phyloP scores from a whole-genome alignment of 371 early-diverging fungal species.

The Amoeboaphelidium occidentale region DNA sequence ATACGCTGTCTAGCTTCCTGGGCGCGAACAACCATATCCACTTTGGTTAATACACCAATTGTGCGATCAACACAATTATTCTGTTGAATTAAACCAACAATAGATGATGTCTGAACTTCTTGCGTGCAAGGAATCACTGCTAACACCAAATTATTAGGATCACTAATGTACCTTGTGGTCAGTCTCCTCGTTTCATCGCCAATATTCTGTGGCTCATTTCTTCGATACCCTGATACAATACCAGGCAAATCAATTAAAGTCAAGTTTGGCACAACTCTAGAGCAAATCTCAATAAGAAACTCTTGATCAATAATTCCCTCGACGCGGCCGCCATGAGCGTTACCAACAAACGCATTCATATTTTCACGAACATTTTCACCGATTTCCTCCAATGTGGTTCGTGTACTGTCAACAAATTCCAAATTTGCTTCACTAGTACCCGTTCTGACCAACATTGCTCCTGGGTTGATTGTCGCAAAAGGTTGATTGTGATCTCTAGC shows the following conservation, averaged over 20 bases:
- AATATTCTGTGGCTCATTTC: conserved; percentile 73
- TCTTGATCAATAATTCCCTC: no score
- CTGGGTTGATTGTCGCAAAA: no score
- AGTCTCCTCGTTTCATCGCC: conserved; percentile 78
- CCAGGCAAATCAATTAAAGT: conserved; percentile 97
- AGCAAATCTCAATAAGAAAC: no score
- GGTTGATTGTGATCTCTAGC: no score
- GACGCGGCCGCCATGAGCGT: no score
- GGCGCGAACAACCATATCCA: conserved; percentile 94
- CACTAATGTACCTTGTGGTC: conserved; percentile 72
- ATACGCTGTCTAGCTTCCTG: no score
- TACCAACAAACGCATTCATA: no score
- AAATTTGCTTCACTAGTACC: no score
- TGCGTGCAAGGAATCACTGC: conserved; percentile 95
- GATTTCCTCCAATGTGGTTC: no score
- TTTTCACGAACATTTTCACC: no score
- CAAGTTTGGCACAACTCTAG: conserved; percentile 81
- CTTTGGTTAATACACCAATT: conserved; percentile 95
- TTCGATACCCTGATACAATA: conserved; percentile 82
- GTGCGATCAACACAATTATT: conserved; percentile 88
- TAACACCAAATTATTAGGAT: conserved; percentile 88
- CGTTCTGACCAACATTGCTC: no score
- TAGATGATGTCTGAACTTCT: conserved; percentile 90
- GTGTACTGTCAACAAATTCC: no score
- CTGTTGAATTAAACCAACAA: conserved; percentile 51